These are phyloP conservation scores for Boletus speciosus DNA, from an alignment of 768 basidiomycete species.

Conservation along the genomic window DNA sequence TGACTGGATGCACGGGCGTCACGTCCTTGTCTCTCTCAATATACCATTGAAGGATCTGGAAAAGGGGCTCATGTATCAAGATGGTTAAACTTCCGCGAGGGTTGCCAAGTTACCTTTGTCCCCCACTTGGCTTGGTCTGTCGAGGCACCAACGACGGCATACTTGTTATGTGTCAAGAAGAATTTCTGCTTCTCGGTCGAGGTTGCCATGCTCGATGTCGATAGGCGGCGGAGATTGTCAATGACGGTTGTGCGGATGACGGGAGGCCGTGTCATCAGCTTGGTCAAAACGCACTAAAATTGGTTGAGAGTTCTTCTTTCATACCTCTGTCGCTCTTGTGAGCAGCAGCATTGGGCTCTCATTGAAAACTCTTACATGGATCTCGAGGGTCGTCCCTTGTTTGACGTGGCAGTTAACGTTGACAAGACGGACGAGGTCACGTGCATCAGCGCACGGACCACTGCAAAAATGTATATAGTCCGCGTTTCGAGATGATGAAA, in stretches of 20 bases:
- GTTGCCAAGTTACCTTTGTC: slow-evolving; percentile 50
- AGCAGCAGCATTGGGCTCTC: not conserved
- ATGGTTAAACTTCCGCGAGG: not conserved
- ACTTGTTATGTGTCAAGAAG: slow-evolving; percentile 62
- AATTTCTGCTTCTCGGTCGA: slow-evolving; percentile 43
- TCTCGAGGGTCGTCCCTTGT: not conserved
- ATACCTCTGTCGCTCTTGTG: not conserved
- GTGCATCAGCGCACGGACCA: slow-evolving; percentile 37
- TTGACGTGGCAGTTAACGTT: not conserved
- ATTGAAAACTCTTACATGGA: not conserved
- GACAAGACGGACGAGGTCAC: slow-evolving; percentile 9
- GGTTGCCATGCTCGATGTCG: slow-evolving; percentile 21
- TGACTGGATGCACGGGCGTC: slow-evolving; percentile 72
- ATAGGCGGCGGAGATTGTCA: slow-evolving; percentile 5
- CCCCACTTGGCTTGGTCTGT: slow-evolving; percentile 77
- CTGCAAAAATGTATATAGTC: slow-evolving; percentile 32
- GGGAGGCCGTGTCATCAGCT: slow-evolving; percentile 4
- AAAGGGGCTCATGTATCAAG: not conserved
- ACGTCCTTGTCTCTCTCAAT: slow-evolving; percentile 53
- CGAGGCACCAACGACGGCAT: slow-evolving; percentile 81
- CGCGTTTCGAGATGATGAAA: slow-evolving; percentile 14
- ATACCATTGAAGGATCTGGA: slow-evolving; percentile 80
- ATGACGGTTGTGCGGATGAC: slow-evolving; percentile 1
- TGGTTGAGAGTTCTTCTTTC: not conserved
- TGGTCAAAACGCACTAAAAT: not conserved